Evolutionary conservation across 169 alveolate genomes (phyloP).

Genomic region (Eimeria sp.): DNA sequence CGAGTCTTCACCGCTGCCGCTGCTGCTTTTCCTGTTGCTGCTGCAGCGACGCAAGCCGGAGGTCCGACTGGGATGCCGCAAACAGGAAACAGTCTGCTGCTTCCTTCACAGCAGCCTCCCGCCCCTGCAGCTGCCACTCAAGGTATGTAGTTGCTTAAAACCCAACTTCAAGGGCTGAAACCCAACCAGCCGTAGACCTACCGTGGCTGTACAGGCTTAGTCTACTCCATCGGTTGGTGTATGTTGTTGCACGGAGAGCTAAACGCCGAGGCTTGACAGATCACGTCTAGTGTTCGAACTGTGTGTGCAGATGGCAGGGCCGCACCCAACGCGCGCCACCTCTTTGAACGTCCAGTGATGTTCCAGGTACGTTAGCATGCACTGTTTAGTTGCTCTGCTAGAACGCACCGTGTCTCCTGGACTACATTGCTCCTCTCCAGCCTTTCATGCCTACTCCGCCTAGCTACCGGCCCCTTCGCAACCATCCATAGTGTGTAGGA

Average conservation of each 20-base stretch:
- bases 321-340: conserved; percentile 71
- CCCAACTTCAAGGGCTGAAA: not conserved
- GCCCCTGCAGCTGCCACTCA: conserved; percentile 48
- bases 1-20: not conserved
- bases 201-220: not conserved
- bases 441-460: not conserved
- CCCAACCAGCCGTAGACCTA: not conserved
- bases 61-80: not conserved
- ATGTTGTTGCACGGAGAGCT: not conserved
- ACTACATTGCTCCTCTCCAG: not conserved
- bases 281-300: not conserved
- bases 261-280: not conserved
- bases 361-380: conserved; percentile 6
- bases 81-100: not conserved
- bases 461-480: not conserved
- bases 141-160: not conserved
- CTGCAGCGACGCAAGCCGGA: conserved; percentile 1
- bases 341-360: conserved; percentile 69
- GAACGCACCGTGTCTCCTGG: not conserved
- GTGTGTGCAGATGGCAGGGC: conserved; percentile 26
- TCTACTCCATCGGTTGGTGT: not conserved
- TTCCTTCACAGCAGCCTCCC: conserved; percentile 51
- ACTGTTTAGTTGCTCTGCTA: not conserved
- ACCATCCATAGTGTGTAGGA: not conserved
- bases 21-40: not conserved